Evolutionary conservation across 1,284 basidiomycete genomes (phyloP), one percentile per base, ranked within the genome.

Genomic region (Cryptococcus hybrid): DNA sequence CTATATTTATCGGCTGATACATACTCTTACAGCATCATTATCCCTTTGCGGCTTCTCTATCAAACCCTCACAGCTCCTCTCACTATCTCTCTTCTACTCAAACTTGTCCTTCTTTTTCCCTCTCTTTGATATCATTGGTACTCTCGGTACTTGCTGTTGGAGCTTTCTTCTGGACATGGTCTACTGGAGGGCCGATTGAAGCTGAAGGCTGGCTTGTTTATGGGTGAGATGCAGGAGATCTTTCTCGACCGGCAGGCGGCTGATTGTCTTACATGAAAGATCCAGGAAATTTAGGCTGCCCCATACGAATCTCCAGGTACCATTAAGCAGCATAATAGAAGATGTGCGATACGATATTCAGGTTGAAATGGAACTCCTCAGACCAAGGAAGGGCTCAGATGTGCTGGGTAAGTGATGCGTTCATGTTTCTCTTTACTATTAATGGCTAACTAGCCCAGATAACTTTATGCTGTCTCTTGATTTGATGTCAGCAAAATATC

Each of bases 381-480:
- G 76, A 35, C 76, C 77, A 5, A 51, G 57, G 6, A 55, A 53
- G 46, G 64, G 56, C 0, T 37, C 37, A 8, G 67, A 69, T 47
- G 75, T 73, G 52, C 68, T 67, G 51, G 71, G 75, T 75, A 35
- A 57, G 74, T 55, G 47, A 15, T 7, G 11, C 24, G 11, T 13
- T 36, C 38, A 50, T 51, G 47, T 12, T 39, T 6, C 13, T 9
- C 15, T 30, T 9, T 36, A 30, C 7, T 12, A 39, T 36, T 36
- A 11, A 15, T 11, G 9, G 15, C 15, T 38, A 13, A 6, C 24
- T 0, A 12, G 45, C 37, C 44, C 35, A 42, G 77, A 74, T 50
- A 78, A 77, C 61, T 78, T 78, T 51, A 78, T 78, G 77, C 64
- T 78, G 18, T 66, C 69, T 8, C 58, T 78, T 2, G 74, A 78